Conservation (phyloP, 2,329 filamentous ascomycete species). For the Colletotrichum brevisporum region DNA sequence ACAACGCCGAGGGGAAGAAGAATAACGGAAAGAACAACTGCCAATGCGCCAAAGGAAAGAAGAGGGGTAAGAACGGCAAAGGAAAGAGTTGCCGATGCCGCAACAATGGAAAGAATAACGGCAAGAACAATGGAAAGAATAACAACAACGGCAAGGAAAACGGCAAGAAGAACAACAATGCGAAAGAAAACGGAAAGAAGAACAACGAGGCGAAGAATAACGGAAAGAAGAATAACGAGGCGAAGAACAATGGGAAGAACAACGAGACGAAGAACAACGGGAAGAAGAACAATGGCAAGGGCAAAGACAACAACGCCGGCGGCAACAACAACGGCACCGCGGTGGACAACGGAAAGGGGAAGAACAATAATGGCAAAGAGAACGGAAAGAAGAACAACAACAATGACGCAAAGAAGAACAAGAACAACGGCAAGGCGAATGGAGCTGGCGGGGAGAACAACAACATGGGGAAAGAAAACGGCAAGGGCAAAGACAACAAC, state of each 20-base stretch:
- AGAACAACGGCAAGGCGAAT: neutral
- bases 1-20: slow-evolving; percentile 10
- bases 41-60: slow-evolving; percentile 23
- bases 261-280: slow-evolving; percentile 2
- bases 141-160: slow-evolving; percentile 5
- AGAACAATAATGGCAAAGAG: neutral
- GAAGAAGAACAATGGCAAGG: slow-evolving; percentile 1
- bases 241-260: slow-evolving; percentile 2
- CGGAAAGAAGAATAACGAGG: neutral
- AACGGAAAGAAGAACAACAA: neutral
- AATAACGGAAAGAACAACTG: slow-evolving; percentile 15
- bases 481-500: neutral
- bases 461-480: too few species aligned
- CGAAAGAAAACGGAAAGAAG: slow-evolving; percentile 24
- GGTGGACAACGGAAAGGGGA: too few species aligned
- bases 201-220: slow-evolving; percentile 18
- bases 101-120: slow-evolving; percentile 25
- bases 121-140: slow-evolving; percentile 24
- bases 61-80: slow-evolving; percentile 25
- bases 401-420: neutral
- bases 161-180: slow-evolving; percentile 13
- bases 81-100: slow-evolving; percentile 28
- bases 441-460: neutral
- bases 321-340: too few species aligned
- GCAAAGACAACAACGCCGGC: neutral